A percentile compares a stretch with the other conserved stretches of the same genome.
These are phyloP conservation scores for Russula sp. DNA, from an alignment of 768 basidiomycete species.

Conservation along the genomic window DNA sequence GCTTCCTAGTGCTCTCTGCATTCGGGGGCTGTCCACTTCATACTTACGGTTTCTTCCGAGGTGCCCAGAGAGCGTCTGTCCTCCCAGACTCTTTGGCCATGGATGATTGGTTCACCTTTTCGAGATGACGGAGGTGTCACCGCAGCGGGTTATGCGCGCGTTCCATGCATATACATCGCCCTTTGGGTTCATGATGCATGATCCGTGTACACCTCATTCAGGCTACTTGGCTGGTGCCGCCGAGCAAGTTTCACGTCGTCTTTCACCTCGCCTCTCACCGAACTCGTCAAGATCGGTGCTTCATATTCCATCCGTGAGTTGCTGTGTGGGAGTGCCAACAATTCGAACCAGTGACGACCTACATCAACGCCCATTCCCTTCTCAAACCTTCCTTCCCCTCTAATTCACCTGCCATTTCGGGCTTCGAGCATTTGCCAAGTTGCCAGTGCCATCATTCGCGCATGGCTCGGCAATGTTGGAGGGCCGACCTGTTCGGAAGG, in stretches of 20 bases:
- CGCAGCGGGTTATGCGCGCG: background rate
- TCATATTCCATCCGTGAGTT: background rate
- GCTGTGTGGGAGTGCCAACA: conserved; percentile 2
- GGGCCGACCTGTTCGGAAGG: conserved; percentile 23
- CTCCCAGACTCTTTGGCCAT: background rate
- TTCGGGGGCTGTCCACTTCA: conserved; percentile 11
- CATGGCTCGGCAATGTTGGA: conserved; percentile 1
- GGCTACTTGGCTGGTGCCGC: background rate
- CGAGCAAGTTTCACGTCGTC: conserved; percentile 2
- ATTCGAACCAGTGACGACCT: background rate
- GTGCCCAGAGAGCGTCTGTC: conserved; percentile 1
- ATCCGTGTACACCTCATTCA: conserved; percentile 2
- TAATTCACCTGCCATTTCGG: conserved; percentile 2
- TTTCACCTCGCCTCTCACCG: conserved; percentile 1
- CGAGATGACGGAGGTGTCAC: conserved; percentile 7
- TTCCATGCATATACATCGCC: background rate
- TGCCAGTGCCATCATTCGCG: background rate
- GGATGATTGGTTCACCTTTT: conserved; percentile 1
- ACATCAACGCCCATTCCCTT: conserved; percentile 7
- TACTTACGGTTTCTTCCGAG: conserved; percentile 1
- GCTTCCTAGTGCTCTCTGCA: background rate
- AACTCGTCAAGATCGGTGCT: conserved; percentile 1
- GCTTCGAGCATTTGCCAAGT: background rate
- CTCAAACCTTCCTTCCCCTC: background rate
- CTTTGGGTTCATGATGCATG: conserved; percentile 12